A percentile compares a stretch with the other conserved stretches of the same genome.
Evolutionary conservation across 148 eudicot genomes (phyloP).

Genomic region (Amaranthus palmeri): DNA sequence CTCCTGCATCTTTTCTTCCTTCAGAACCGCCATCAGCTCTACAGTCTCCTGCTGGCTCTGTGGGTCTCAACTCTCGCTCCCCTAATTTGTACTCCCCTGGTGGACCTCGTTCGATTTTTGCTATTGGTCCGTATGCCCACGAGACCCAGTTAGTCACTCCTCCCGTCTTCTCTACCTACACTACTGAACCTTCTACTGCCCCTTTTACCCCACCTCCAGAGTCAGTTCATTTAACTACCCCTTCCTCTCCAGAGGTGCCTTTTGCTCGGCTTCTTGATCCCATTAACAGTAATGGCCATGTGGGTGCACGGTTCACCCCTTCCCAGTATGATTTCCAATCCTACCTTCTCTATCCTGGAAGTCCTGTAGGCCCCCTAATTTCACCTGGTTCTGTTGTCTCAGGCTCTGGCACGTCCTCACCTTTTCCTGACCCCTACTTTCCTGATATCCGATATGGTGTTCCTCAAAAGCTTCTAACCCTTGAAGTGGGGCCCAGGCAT

Average conservation of each 20-base stretch:
- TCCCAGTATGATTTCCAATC: slow-evolving; percentile 77
- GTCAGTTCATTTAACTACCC: slow-evolving; percentile 84
- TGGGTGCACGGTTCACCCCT: slow-evolving; percentile 39
- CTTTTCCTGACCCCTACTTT: slow-evolving; percentile 63
- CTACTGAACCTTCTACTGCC: slow-evolving; percentile 93
- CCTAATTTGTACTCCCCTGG: slow-evolving; percentile 73
- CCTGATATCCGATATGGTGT: slow-evolving; percentile 45
- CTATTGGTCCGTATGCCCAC: slow-evolving; percentile 91
- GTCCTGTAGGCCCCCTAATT: slow-evolving; percentile 78
- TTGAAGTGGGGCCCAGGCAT: slow-evolving; percentile 38
- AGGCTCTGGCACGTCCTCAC: slow-evolving; percentile 83
- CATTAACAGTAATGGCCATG: slow-evolving; percentile 38
- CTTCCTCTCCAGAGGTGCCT: slow-evolving; percentile 98
- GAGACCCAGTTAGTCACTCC: slow-evolving; percentile 95
- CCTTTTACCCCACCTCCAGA: slow-evolving; percentile 97
- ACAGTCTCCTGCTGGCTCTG: slow-evolving; percentile 66
- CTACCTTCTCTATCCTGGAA: slow-evolving; percentile 80
- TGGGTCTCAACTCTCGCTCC: slow-evolving; percentile 52
- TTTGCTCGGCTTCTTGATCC: slow-evolving; percentile 85
- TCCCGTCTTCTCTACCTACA: slow-evolving; percentile 88
- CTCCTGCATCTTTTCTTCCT: slow-evolving; percentile 90
- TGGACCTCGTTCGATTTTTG: slow-evolving; percentile 77
- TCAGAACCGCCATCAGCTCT: slow-evolving; percentile 84
- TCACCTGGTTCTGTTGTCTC: slow-evolving; percentile 89
- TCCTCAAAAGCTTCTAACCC: slow-evolving; percentile 55